phyloP scores from a whole-genome alignment of 371 early-diverging fungal genomes.

The Rhizopus microsporus region DNA sequence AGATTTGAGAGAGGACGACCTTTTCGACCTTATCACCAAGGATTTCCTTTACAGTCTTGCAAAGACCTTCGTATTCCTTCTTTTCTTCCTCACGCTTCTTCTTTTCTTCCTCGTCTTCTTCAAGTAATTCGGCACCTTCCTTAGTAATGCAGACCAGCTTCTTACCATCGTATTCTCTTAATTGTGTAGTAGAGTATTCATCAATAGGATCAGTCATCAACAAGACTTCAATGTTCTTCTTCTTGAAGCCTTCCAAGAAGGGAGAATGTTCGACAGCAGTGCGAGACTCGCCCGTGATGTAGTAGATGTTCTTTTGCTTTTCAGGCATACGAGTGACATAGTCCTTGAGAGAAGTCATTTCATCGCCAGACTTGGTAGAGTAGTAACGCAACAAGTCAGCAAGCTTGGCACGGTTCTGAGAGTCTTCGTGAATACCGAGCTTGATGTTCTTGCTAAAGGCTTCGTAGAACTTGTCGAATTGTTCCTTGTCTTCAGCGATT shows the following conservation, averaged over 20 bases:
- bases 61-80: constrained; percentile 82
- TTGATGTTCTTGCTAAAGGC: constrained; percentile 74
- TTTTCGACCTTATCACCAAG: constrained; percentile 98
- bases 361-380: constrained; percentile 67
- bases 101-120: constrained; percentile 97
- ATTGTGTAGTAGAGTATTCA: constrained; percentile 96
- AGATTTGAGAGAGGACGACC: constrained; percentile 93
- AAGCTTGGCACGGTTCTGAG: constrained; percentile 66
- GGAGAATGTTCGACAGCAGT: constrained; percentile 96
- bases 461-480: constrained; percentile 75
- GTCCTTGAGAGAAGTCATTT: constrained; percentile 71
- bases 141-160: constrained; percentile 97
- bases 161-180: constrained; percentile 99
- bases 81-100: constrained; percentile 86
- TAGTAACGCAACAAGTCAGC: constrained; percentile 74
- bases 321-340: constrained; percentile 83
- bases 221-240: constrained; percentile 95
- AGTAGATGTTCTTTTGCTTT: constrained; percentile 89
- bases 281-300: constrained; percentile 97
- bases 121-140: constrained; percentile 95
- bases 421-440: constrained; percentile 78
- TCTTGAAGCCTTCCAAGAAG: constrained; percentile 97
- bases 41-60: constrained; percentile 84
- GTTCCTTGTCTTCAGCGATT: constrained; percentile 68
- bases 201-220: constrained; percentile 94